Evolutionary conservation across 331 rosid species (phyloP), one percentile per base, ranked within the genome.

Genomic region (Malus hybrid): DNA sequence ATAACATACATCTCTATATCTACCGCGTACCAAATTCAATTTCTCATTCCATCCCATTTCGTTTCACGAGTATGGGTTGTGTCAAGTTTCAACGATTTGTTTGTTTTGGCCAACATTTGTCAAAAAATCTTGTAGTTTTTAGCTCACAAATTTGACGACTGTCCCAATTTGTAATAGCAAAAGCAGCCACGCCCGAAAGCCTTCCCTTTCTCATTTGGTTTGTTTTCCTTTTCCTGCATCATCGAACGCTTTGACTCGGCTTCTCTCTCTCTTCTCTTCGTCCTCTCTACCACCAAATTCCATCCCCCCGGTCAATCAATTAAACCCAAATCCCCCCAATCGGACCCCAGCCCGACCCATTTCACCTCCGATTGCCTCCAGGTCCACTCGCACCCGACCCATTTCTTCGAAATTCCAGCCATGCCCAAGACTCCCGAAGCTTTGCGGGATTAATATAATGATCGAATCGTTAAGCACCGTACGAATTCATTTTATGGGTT

Each of bases 401-500:
- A 39, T 57, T 29, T 29, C 19, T n/a, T 81, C 3, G 1, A 42
- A 42, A 27, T 50, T 74, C 29, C 64, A 73, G 68, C 83, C 65
- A 88, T 87, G 94, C 77, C 73, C 74, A 22, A 28, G 42, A 6
- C 66, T 54, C 10, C 46, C 34, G 22, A 65, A 60, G 80, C 84
- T 82, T 70, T 69, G 76, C 70, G 79, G 80, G 74, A 73, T 78
- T 7, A 74, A 85, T 87, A 93, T 84, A 69, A 90, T 89, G 98
- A 89, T 89, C 86, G 76, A 78, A 57, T 67, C 83, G 69, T 73
- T 78, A 32, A 75, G 72, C 75, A 64, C 68, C 81, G 73, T 76
- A 68, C 74, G 70, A 69, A 48, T 82, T 84, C 60, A 28, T 28
- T 28, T 28, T 3, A 28, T 28, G 29, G 29, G 29, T 2, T 28